A percentile compares a stretch with the other conserved stretches of the same genome.
Conservation (phyloP, 495 filamentous ascomycete genomes). For the Xylaria cubensis region DNA sequence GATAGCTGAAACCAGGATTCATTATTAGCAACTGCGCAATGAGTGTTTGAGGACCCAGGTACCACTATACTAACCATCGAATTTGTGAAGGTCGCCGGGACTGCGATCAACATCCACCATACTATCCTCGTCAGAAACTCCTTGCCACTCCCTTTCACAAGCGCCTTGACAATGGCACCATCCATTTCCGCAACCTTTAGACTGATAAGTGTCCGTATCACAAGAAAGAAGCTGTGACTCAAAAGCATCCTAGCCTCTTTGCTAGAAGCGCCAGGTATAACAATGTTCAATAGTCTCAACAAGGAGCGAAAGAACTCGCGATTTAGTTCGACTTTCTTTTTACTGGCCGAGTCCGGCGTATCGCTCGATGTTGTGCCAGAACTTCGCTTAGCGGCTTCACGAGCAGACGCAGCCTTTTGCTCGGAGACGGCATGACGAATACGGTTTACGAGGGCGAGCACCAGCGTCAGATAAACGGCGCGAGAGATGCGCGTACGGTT, state of each 20-base stretch:
- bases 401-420: slow-evolving; percentile 84
- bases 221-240: slow-evolving; percentile 82
- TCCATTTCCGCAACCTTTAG: slow-evolving; percentile 96
- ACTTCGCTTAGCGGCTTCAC: slow-evolving; percentile 68
- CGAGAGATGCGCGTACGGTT: slow-evolving; percentile 91
- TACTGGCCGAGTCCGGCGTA: slow-evolving; percentile 53
- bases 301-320: slow-evolving; percentile 92
- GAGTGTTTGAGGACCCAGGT: background rate
- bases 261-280: slow-evolving; percentile 86
- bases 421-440: slow-evolving; percentile 90
- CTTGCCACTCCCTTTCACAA: slow-evolving; percentile 89
- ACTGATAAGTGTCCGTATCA: slow-evolving; percentile 87
- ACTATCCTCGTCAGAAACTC: slow-evolving; percentile 88
- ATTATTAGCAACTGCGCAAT: slow-evolving; percentile 1
- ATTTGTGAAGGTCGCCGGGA: slow-evolving; percentile 98
- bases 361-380: slow-evolving; percentile 60
- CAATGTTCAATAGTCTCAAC: slow-evolving; percentile 79
- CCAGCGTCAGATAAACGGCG: slow-evolving; percentile 88
- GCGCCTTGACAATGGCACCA: slow-evolving; percentile 84
- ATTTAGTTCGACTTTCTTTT: slow-evolving; percentile 91
- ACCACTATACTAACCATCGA: slow-evolving; percentile 80
- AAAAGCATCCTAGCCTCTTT: slow-evolving; percentile 85
- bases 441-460: slow-evolving; percentile 85
- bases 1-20: slow-evolving; percentile 67
- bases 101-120: slow-evolving; percentile 98